These are phyloP conservation scores for Zopfia rhizophila DNA, from an alignment of 2,329 filamentous ascomycete genomes.

Conservation along the genomic window DNA sequence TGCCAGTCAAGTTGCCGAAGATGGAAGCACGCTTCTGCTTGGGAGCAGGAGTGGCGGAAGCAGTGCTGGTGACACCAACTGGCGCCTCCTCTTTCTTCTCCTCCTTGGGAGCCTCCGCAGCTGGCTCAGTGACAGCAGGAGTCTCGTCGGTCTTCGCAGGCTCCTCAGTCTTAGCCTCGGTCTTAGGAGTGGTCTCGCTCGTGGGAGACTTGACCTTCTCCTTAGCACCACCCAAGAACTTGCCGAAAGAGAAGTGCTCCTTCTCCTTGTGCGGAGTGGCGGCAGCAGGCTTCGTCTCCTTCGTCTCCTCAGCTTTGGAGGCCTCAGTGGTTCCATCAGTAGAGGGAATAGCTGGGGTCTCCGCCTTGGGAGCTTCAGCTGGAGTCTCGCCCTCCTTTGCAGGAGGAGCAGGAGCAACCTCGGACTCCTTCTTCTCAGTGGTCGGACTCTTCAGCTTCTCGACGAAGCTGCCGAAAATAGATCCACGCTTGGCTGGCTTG, in stretches of 20 bases:
- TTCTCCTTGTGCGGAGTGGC: slow-evolving; percentile 59
- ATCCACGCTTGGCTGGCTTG: slow-evolving; percentile 84
- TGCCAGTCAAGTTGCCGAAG: slow-evolving; percentile 77
- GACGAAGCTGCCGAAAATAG: slow-evolving; percentile 80
- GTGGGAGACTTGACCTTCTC: slow-evolving; percentile 61
- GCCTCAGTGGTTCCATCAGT: slow-evolving; percentile 37
- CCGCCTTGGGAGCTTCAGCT: slow-evolving; percentile 48
- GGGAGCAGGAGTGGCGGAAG: slow-evolving; percentile 54
- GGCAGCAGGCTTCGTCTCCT: slow-evolving; percentile 41
- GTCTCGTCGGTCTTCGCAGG: slow-evolving; percentile 43
- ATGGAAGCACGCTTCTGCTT: slow-evolving; percentile 89
- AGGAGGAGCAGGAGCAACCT: slow-evolving; percentile 63
- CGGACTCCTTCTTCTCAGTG: slow-evolving; percentile 75
- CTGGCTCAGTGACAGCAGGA: slow-evolving; percentile 32
- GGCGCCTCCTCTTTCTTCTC: slow-evolving; percentile 39
- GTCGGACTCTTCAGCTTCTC: slow-evolving; percentile 65
- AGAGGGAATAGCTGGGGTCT: slow-evolving; percentile 53
- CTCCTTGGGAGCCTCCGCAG: slow-evolving; percentile 56
- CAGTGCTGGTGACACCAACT: slow-evolving; percentile 50
- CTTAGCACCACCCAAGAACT: slow-evolving; percentile 59
- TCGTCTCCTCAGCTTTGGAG: slow-evolving; percentile 36
- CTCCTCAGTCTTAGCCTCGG: slow-evolving; percentile 56
- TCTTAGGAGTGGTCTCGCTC: slow-evolving; percentile 42
- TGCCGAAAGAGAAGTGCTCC: slow-evolving; percentile 65
- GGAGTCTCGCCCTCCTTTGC: slow-evolving; percentile 59